Conservation (phyloP, 768 basidiomycete species). For the Pholiota molesta region DNA sequence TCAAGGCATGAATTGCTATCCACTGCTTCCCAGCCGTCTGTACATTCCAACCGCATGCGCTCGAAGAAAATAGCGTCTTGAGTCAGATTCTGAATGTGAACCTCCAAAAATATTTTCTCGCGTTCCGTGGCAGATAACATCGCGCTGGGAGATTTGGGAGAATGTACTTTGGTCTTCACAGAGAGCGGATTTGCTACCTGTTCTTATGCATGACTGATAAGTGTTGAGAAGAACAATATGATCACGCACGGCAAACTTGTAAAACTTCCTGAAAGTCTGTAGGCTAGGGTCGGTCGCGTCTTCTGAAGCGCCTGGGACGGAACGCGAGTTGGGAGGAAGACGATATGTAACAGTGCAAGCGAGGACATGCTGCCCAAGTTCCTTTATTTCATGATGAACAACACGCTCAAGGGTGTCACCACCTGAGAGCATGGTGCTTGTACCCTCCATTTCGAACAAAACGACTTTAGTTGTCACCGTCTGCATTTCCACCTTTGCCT, state of each 20-base stretch:
- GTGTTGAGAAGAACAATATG: background rate
- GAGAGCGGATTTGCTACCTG: slow-evolving; percentile 94
- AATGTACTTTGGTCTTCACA: slow-evolving; percentile 93
- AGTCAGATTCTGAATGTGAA: slow-evolving; percentile 90
- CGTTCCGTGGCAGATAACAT: slow-evolving; percentile 64
- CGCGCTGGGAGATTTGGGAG: slow-evolving; percentile 73
- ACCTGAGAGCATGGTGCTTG: slow-evolving; percentile 46
- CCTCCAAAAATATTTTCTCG: slow-evolving; percentile 87
- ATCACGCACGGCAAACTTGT: slow-evolving; percentile 82
- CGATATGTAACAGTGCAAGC: slow-evolving; percentile 85
- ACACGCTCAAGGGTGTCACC: slow-evolving; percentile 68
- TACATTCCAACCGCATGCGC: slow-evolving; percentile 76
- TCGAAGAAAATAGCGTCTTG: slow-evolving; percentile 78
- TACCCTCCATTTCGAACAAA: slow-evolving; percentile 66
- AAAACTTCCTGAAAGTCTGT: slow-evolving; percentile 85
- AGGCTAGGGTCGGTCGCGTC: slow-evolving; percentile 55
- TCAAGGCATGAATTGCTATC: slow-evolving; percentile 51
- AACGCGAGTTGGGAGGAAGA: slow-evolving; percentile 61
- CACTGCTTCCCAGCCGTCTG: slow-evolving; percentile 63
- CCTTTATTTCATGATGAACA: slow-evolving; percentile 90
- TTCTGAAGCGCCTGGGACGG: slow-evolving; percentile 48
- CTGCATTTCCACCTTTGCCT: slow-evolving; percentile 83
- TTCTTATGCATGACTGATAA: background rate
- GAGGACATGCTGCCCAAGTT: slow-evolving; percentile 88
- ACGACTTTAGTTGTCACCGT: slow-evolving; percentile 68